Base-by-base conservation (phyloP, 176 grass and related monocot genomes). In the Musa troglodytarum region DNA sequence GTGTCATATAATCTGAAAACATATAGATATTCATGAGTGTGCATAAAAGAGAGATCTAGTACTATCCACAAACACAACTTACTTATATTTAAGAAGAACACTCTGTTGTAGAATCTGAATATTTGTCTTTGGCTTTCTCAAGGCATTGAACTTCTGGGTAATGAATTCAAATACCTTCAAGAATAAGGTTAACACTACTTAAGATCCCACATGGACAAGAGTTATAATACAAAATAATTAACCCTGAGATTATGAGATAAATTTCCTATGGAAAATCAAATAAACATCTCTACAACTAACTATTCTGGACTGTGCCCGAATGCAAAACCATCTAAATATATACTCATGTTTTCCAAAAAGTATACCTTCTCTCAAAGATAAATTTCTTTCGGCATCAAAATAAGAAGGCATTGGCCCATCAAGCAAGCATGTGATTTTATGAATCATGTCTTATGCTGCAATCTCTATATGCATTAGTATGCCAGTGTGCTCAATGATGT, bases 71-170 rank as follows among this genome's bases (percentile, higher is more conserved):
- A 66, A 11, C 53, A 73, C 49, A 85, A 77, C 88, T 63, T 99
- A 99, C 95, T 99, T 99, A 88, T 99, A 99, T 67, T 94, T 99
- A 77, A 94, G 79, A 77, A 93, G 90, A 74, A 99, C 81, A 89
- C 86, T 92, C 80, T 94, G 90, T 73, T 99, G 90, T 80, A 94
- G 90, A 85, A 99, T 94, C 86, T 99, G 90, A 80, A 99, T 92
- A 82, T 99, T 99, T 76, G 95, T 99, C 87, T 99, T 99, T 13
- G 95, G 95, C 87, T 94, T 99, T 83, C 90, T 99, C 86, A 99
- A 91, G 54, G 90, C 90, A 81, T 94, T 94, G 64, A 99, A 89
- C 80, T 94, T 99, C 81, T 99, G 95, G 74, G 93, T 86, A 65
- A 94, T 83, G 78, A 94, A 99, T 50, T 99, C 90, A 68, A 94